Base-by-base conservation (phyloP, 352 stramenopile genomes). In the Phytophthora hybrid region DNA sequence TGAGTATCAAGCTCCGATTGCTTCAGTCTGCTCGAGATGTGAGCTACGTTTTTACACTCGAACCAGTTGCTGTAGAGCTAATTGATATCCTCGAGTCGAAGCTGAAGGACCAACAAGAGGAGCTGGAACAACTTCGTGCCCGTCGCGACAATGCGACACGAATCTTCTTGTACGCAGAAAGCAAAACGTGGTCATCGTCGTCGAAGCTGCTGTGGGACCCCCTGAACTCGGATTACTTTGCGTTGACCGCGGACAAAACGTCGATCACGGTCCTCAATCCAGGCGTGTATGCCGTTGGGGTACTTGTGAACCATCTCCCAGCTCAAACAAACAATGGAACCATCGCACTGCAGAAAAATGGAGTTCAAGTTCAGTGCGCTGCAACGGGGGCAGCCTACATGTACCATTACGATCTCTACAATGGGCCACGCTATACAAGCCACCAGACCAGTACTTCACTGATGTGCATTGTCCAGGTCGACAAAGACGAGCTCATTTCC, bases 21-120 rank as follows among this genome's bases (percentile, higher is more conserved):
- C 59, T 73, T 8, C 58, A 52, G 14, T 73, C 70, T 14, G 34
- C 41, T 34, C 63, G 70, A n/a, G 5, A 53, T 13, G 58, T 69
- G 34, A 61, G 8, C 10, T 77, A 77, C 34, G 7, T 55, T 1
- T 77, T 77, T 9, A 23, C 59, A 13, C 59, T 73, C 3, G 3
- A 73, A 0, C 70, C 63, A 21, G 34, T 77, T 14, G 19, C 64
- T 47, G 70, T 77, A 18, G 57, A 72, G 31, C 41, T 8, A 5
- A 58, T 74, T 44, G 61, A 66, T 34, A 74, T 74, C 39, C 55
- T 72, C 11, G 63, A 68, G 31, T 73, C 69, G 16, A 77, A 73
- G 41, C 4, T 77, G 51, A 64, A 69, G 39, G 58, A 77, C 5
- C 70, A 77, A 10, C 63, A 77, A 60, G 63, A 69, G 7, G 57